Percentiles rank a stretch among this genome's conserved stretches.
Conservation (phyloP, 805 yeast genomes). For the Lipomyces sp. region DNA sequence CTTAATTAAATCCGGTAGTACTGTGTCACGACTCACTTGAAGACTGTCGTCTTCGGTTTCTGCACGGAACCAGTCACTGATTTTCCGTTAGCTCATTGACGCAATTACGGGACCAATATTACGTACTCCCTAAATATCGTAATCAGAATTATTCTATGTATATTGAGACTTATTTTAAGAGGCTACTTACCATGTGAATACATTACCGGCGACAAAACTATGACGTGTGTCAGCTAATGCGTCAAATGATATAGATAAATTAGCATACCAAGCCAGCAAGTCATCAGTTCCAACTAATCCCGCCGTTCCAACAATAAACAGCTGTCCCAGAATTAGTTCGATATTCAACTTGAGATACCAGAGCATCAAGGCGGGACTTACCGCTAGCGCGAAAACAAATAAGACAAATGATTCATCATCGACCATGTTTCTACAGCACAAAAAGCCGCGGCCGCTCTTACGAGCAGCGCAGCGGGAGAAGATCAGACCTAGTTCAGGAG, state of each 20-base stretch:
- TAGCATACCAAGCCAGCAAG: slow-evolving; percentile 57
- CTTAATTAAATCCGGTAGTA: too few species aligned
- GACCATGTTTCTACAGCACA: slow-evolving; percentile 49
- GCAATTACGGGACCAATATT: neutral
- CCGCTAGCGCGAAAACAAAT: slow-evolving; percentile 58
- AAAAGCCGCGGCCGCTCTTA: neutral
- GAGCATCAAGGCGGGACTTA: slow-evolving; percentile 2
- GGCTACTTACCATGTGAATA: slow-evolving; percentile 59
- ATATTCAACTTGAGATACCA: neutral
- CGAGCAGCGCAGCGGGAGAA: neutral
- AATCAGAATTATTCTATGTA: neutral
- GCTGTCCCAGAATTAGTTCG: slow-evolving; percentile 28
- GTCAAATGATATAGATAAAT: neutral
- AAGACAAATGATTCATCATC: slow-evolving; percentile 65
- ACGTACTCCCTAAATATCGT: slow-evolving; percentile 48
- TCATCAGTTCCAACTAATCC: slow-evolving; percentile 73
- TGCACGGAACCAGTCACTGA: slow-evolving; percentile 59
- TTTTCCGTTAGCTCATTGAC: neutral
- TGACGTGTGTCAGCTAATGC: neutral
- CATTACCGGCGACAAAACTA: slow-evolving; percentile 68
- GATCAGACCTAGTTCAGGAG: neutral
- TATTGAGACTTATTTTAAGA: neutral
- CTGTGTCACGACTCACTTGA: slow-evolving; percentile 3
- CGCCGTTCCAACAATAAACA: slow-evolving; percentile 64
- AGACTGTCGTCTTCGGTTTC: slow-evolving; percentile 66